Evolutionary conservation across 2,329 filamentous ascomycete species (phyloP).

Genomic region (Fonsecaea multimorphosa): DNA sequence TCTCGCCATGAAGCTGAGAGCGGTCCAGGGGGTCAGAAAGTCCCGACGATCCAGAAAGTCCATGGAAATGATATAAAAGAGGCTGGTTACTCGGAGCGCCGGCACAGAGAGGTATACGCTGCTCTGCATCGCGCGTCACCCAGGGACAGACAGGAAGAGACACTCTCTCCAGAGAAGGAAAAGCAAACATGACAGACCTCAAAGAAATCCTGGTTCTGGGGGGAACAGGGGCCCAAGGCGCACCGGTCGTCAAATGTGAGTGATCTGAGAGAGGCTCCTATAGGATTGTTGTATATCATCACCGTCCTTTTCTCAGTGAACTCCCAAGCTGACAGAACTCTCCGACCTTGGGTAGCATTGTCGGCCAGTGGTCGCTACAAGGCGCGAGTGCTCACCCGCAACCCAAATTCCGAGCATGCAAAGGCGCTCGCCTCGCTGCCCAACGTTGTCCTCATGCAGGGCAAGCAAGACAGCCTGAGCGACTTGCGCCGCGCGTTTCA

Average conservation of each 20-base stretch:
- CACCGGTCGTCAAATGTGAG: constrained; percentile 51
- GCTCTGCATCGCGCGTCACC: no score
- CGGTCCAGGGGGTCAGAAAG: no score
- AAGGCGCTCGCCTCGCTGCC: constrained; percentile 50
- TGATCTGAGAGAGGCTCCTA: background rate
- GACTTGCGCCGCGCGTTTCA: constrained; percentile 53
- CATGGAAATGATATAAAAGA: no score
- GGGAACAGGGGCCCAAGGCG: constrained; percentile 59
- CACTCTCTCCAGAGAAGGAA: background rate
- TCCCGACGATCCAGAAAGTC: no score
- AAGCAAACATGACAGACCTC: background rate
- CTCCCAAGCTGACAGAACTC: background rate
- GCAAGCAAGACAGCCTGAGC: constrained; percentile 54
- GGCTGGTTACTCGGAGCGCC: no score
- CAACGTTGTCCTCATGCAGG: constrained; percentile 54
- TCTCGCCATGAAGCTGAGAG: no score
- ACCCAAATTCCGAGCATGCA: constrained; percentile 50
- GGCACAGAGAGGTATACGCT: no score
- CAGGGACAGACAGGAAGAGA: no score
- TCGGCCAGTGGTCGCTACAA: constrained; percentile 10
- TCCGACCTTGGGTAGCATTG: constrained; percentile 18
- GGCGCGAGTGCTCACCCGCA: constrained; percentile 56
- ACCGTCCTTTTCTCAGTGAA: background rate
- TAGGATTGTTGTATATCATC: background rate
- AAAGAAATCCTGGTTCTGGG: constrained; percentile 48